Evolutionary conservation across 2,329 filamentous ascomycete genomes (phyloP), one percentile per base, ranked within the genome.

Genomic region (Ophiostoma quercus): DNA sequence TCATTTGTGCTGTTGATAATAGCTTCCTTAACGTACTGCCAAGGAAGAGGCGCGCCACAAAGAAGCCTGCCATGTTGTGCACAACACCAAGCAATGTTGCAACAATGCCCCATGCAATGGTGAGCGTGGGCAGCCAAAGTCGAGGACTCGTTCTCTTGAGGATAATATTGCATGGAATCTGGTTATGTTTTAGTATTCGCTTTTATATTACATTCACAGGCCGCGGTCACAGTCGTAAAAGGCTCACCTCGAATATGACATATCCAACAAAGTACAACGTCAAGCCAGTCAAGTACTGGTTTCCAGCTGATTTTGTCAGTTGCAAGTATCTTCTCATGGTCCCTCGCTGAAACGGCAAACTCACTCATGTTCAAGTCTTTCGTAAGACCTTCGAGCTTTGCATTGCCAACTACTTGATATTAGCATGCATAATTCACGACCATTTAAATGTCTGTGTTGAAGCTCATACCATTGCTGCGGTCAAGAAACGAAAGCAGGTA

Each of bases 191-290:
- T 41, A 41, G 39, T 41, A 12, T 12, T 41, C 3, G 39, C 12
- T 14, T 19, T 8, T 19, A n/a, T n/a, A 14, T 47, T n/a, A 7
- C 16, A 19, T n/a, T 2, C 5, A 3, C 4, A 16, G 5, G 1
- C 19, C 1, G 43, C 19, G 4, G 43, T 47, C 19, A n/a, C 43
- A 8, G 19, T 47, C 43, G n/a, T 19, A 5, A 11, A 9, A 25
- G 1, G 25, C 51, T 25, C 51, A 57, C 51, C 22, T 57, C 51
- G n/a, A 57, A 57, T 7, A 57, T 57, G 22, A 57, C 51, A 25
- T 57, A 57, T 11, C 51, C 51, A 57, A 57, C 22, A 57, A 57
- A 57, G 51, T 57, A 57, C 51, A 57, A 57, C 9, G 51, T 57
- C 51, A 57, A 22, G 22, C 51, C 51, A 25, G 51, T 57, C 11